phyloP scores from a whole-genome alignment of 2,329 filamentous ascomycete species.

The Beauveria sp. region DNA sequence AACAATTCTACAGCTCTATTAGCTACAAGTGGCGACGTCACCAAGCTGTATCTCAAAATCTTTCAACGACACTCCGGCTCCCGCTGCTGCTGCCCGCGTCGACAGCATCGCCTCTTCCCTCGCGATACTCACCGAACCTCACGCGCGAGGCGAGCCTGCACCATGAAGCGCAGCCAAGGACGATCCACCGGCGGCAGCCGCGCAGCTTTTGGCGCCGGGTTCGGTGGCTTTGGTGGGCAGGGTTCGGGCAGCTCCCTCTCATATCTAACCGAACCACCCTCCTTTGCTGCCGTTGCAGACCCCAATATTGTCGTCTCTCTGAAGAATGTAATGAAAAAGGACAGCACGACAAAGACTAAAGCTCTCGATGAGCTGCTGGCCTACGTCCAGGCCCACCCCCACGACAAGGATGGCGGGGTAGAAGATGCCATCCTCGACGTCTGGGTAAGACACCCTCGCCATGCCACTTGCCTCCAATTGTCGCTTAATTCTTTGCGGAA shows the following conservation, averaged over 20 bases:
- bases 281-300: slow-evolving; percentile 69
- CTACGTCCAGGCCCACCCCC: slow-evolving; percentile 49
- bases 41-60: slow-evolving; percentile 2
- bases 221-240: slow-evolving; percentile 34
- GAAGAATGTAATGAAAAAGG: slow-evolving; percentile 89
- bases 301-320: slow-evolving; percentile 81
- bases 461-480: not conserved
- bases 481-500: not conserved
- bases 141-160: not conserved
- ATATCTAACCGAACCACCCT: slow-evolving; percentile 79
- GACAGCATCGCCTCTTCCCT: not conserved
- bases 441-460: slow-evolving; percentile 52
- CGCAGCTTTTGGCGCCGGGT: slow-evolving; percentile 19
- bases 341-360: slow-evolving; percentile 84
- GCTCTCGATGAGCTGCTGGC: slow-evolving; percentile 77
- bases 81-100: not conserved
- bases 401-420: slow-evolving; percentile 50
- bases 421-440: slow-evolving; percentile 81
- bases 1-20: not conserved
- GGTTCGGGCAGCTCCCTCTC: slow-evolving; percentile 54
- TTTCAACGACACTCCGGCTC: not conserved
- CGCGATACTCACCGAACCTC: not conserved
- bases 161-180: slow-evolving; percentile 7
- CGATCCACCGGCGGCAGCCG: not conserved
- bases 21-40: slow-evolving; percentile 1